Evolutionary conservation across 257 asterid genomes (phyloP).

Genomic region (Ligustrum vulgare): DNA sequence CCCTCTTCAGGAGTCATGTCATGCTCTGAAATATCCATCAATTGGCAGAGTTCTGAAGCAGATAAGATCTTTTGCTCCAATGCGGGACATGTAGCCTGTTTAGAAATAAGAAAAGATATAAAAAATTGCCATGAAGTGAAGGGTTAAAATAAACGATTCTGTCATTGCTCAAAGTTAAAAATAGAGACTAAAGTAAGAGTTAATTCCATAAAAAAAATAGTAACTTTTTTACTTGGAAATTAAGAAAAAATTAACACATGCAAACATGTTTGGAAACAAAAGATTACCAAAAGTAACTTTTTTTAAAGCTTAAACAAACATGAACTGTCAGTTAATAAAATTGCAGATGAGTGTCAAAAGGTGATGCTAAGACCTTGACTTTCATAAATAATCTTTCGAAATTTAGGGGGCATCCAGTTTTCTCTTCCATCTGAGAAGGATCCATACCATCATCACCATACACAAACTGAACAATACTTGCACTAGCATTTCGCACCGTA

Average conservation of each 20-base stretch:
- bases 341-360: not conserved
- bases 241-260: not conserved
- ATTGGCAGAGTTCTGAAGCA: conserved; percentile 36
- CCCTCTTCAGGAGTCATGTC: conserved; percentile 48
- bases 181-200: not conserved
- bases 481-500: conserved; percentile 91
- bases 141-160: not conserved
- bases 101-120: conserved; percentile 23
- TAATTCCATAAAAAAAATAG: not conserved
- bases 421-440: conserved; percentile 96
- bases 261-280: not conserved
- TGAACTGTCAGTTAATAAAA: not conserved
- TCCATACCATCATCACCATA: conserved; percentile 99
- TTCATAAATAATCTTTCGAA: conserved; percentile 87
- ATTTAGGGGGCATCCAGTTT: conserved; percentile 77
- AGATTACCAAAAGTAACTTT: not conserved
- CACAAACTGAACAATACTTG: conserved; percentile 73
- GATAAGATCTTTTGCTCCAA: conserved; percentile 55
- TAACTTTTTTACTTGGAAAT: not conserved
- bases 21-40: conserved; percentile 38
- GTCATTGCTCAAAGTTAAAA: not conserved
- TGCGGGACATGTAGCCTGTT: conserved; percentile 93
- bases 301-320: not conserved
- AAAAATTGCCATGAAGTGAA: not conserved
- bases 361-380: conserved; percentile 59